A percentile compares a stretch with the other conserved stretches of the same genome.
Evolutionary conservation across 108 stramenopile species (phyloP).

Genomic region (Aurantiochytrium sp.): DNA sequence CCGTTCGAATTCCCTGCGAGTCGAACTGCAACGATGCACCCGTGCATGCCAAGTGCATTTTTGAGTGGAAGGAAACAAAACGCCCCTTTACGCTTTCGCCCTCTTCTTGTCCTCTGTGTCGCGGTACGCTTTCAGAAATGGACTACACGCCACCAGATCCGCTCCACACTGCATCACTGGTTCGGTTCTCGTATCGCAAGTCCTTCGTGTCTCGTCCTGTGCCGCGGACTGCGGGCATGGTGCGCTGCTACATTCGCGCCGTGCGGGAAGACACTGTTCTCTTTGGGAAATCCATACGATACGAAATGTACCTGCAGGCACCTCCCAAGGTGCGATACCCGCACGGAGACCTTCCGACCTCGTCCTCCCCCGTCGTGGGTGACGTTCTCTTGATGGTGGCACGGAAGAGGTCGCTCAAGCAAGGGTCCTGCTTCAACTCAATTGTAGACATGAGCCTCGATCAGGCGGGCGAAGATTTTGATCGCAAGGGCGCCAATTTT

Average conservation of each 20-base stretch:
- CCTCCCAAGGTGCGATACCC: not conserved
- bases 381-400: not conserved
- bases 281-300: not conserved
- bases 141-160: constrained; percentile 7
- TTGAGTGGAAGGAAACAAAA: not conserved
- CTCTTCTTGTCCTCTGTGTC: not conserved
- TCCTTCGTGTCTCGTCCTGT: not conserved
- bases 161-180: not conserved
- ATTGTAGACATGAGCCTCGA: not conserved
- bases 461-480: not conserved
- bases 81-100: not conserved
- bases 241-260: constrained; percentile 1
- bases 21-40: not conserved
- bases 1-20: not conserved
- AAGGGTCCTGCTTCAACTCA: not conserved
- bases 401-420: not conserved
- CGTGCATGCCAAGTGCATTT: constrained; percentile 7
- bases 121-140: not conserved
- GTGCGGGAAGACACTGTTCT: not conserved
- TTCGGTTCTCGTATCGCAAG: not conserved
- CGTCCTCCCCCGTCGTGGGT: not conserved
- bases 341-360: not conserved
- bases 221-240: not conserved
- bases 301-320: not conserved
- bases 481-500: not conserved